These are phyloP conservation scores for Vaccinium vitisidaea DNA, from an alignment of 148 eudicot genomes.

Conservation along the genomic window DNA sequence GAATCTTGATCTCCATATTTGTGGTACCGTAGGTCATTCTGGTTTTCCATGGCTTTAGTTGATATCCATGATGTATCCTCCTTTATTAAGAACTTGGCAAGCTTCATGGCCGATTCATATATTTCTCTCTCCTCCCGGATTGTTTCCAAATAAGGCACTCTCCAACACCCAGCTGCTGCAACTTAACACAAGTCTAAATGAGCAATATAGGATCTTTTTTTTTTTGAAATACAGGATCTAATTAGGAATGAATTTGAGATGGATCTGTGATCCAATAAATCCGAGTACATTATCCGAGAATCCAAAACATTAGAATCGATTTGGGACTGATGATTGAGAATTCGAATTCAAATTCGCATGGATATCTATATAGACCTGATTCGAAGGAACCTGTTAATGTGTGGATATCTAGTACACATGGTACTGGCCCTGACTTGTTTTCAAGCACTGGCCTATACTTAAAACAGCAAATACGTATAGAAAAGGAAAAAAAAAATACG, in stretches of 20 bases:
- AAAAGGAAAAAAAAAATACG: too few species aligned
- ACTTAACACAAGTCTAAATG: background rate
- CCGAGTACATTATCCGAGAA: background rate
- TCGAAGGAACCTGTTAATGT: background rate
- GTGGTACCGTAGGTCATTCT: background rate
- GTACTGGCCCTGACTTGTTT: too few species aligned
- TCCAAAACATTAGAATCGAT: background rate
- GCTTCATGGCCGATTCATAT: background rate
- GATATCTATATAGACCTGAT: background rate
- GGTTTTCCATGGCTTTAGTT: background rate
- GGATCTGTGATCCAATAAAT: background rate
- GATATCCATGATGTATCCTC: background rate
- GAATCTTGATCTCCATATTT: background rate
- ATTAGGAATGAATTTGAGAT: background rate
- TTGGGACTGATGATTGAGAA: background rate
- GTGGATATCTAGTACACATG: too few species aligned
- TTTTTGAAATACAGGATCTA: background rate
- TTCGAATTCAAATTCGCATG: background rate
- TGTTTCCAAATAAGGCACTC: background rate
- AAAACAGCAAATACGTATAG: too few species aligned
- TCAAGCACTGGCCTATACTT: too few species aligned
- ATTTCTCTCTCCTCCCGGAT: background rate
- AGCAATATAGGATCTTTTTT: background rate
- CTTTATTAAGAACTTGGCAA: conserved; percentile 3
- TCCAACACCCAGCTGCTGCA: conserved; percentile 2